phyloP scores from a whole-genome alignment of 1,284 basidiomycete genomes.

The Cronartium ribicola region DNA sequence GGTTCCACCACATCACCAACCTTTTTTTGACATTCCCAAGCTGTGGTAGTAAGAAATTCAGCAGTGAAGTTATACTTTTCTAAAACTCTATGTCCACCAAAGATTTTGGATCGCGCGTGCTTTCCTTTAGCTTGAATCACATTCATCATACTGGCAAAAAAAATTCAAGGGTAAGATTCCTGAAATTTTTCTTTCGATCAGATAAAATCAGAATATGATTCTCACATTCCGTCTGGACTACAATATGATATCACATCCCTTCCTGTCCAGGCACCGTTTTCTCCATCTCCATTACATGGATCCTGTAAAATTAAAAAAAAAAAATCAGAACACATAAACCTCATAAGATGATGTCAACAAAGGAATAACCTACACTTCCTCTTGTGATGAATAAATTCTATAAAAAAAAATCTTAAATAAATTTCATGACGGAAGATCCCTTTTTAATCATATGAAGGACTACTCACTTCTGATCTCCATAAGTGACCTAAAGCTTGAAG shows the following conservation, averaged over 20 bases:
- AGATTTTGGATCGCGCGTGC: conserved; percentile 12
- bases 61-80: conserved; percentile 18
- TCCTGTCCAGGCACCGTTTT: conserved; percentile 34
- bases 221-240: conserved; percentile 40
- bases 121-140: conserved; percentile 38
- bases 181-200: neutral
- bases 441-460: neutral
- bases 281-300: conserved; percentile 33
- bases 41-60: conserved; percentile 21
- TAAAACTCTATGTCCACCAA: conserved; percentile 27
- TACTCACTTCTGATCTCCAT: conserved; percentile 32
- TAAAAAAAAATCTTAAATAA: neutral
- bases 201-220: neutral
- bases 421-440: neutral
- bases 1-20: conserved; percentile 20
- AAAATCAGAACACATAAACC: too few species aligned
- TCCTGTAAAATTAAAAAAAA: conserved; percentile 18
- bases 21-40: conserved; percentile 34
- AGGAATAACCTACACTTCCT: conserved; percentile 32
- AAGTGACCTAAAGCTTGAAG: conserved; percentile 39
- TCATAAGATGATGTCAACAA: too few species aligned
- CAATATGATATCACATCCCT: conserved; percentile 40
- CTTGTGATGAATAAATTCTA: conserved; percentile 39
- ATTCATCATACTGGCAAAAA: conserved; percentile 33
- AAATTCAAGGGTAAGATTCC: neutral